Base-by-base conservation (phyloP, 176 grass and related monocot genomes). In the Aegilops longissima region DNA sequence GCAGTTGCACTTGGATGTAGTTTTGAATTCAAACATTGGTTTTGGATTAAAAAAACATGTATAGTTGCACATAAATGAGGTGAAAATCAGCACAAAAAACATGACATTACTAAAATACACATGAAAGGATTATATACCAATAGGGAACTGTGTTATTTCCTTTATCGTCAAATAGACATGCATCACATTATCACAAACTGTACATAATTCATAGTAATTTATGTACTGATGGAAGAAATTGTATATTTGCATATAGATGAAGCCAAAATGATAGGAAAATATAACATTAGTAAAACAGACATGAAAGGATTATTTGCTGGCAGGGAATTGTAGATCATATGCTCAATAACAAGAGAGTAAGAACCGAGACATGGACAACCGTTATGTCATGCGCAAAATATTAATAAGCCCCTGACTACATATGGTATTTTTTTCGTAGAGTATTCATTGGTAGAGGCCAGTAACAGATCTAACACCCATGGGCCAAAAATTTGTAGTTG, bases 391-490 rank as follows among this genome's bases (percentile, higher is more conserved):
- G 12, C 11, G 3, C 3, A 47, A 13, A 47, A 47, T 13, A 47
- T 13, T 47, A 52, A 52, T 52, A 52, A 17, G 0, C 49, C 12
- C 14, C 49, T 3, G 0, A 52, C 49, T 52, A 52, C 12, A 52
- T 16, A 52, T 1, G 0, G 14, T 29, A 44, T 9, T 18, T 25
- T 24, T 10, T 31, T 25, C 31, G n/a, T 42, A 4, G 54, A 82
- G 9, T 23, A 18, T 34, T 82, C 29, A 90, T 17, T 83, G 83
- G 44, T 85, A 88, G 35, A 85, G 10, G 25, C 88, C 77, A 31
- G 78, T 85, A 24, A 91, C 18, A 9, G 86, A 88, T 70, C 85
- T 7, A 18, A 88, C 20, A 23, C 76, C 82, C 8, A 82, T 14
- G 47, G 47, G 64, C 2, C 42, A 45, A 45, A 2, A 91, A 58